Base-by-base conservation (phyloP, 306 rosid species). In the Clitoria ternatea region DNA sequence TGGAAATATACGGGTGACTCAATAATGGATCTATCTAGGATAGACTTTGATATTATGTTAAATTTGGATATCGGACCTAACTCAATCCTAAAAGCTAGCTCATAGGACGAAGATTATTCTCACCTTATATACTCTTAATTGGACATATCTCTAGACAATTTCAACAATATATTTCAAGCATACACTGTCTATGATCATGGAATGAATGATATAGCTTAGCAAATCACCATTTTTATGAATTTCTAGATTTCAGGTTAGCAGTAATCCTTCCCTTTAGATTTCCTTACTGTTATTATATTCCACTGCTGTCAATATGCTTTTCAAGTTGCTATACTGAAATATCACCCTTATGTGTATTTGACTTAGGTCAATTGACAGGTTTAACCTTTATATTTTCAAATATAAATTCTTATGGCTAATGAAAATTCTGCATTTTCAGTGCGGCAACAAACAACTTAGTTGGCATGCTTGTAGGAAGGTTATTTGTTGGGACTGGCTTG, bases 401-500 rank as follows among this genome's bases (percentile, higher is more conserved):
- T 35, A 27, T 47, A 56, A 61, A 50, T 66, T 66, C 42, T 37
- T 45, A 47, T 49, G 73, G 60, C 30, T 45, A 53, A 60, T 54
- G 14, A 33, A 83, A 61, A 64, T 66, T 60, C 7, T 84, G 57
- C 47, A 44, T 76, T 83, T 82, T 77, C 97, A 90, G 98, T 80
- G 98, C 98, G 15, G 86, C 84, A 53, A 71, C 96, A 83, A 90
- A 87, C 83, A 94, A 92, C 73, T 72, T 94, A 72, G 81, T 83
- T 50, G 97, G 98, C 44, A 94, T 94, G 98, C 98, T 94, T 72
- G 75, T 94, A 64, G 97, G 97, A 61, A 85, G 98, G 80, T 67
- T 94, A 60, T 56, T 94, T 89, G 98, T 94, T 84, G 98, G 98
- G 74, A 74, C 89, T 62, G 98, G 98, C 81, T 72, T 94, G 91